Evolutionary conservation across 2,329 filamentous ascomycete species (phyloP), one percentile per base, ranked within the genome.

Genomic region (Colletotrichum eremochloae): DNA sequence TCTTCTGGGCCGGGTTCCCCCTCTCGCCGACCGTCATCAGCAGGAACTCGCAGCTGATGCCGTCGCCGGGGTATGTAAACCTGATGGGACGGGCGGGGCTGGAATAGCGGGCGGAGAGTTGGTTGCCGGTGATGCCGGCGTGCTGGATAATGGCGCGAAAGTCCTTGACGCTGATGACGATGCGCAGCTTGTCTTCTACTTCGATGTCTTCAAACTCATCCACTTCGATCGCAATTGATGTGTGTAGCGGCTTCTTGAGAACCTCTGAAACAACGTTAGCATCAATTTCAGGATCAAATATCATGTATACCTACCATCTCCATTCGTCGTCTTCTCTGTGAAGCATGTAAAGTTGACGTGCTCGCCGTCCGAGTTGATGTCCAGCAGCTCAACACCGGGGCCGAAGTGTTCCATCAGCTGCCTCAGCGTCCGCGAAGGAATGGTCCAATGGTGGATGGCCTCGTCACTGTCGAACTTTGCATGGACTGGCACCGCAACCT

Each of bases 391-490:
- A 42, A 94, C 94, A 6, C 92, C 93, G 1, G 92, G 92, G 0
- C 93, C 92, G 77, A 95, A 95, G 78, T 94, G 93, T 72, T 95
- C 93, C 82, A 94, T 91, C 73, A 94, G 88, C 76, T 95, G 92
- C 73, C 92, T 89, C 63, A 96, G 82, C 0, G 91, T 91, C 71
- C 90, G 86, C 3, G 93, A 91, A 20, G 91, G 90, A 69, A 95
- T 94, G 14, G 86, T 88, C 93, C 93, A 96, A 71, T 87, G 87
- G 73, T 94, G 93, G 1, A 84, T 85, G 1, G 92, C 91, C 67
- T 90, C 87, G 40, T 87, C 86, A 63, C 85, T 88, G 79, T 92
- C 90, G 79, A 96, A 96, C 61, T 93, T 90, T 68, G 93, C 93
- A 78, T 94, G 92, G 75, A 93, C 90, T 1, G 94, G 91, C n/a